These are phyloP conservation scores for Talaromyces stipitatus DNA, from an alignment of 495 filamentous ascomycete species.

Conservation along the genomic window DNA sequence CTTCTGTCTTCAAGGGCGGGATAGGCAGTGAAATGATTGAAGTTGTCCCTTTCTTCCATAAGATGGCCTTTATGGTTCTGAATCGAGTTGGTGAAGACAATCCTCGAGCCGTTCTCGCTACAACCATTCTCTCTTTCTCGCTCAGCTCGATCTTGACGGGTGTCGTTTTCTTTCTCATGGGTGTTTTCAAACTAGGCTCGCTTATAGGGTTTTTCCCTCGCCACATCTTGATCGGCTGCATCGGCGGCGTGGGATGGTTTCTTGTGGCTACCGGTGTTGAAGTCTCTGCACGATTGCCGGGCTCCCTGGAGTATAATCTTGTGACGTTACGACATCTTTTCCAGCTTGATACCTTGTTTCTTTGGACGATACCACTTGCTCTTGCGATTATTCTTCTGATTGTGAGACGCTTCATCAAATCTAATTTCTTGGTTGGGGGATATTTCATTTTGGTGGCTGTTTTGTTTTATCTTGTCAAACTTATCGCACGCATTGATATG, in stretches of 20 bases:
- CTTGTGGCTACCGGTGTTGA: constrained; percentile 85
- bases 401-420: constrained; percentile 64
- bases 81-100: constrained; percentile 69
- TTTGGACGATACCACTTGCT: constrained; percentile 75
- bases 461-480: constrained; percentile 74
- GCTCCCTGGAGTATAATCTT: constrained; percentile 70
- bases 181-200: constrained; percentile 73
- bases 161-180: constrained; percentile 84
- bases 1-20: constrained; percentile 84
- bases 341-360: constrained; percentile 58
- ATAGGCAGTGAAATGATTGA: constrained; percentile 99
- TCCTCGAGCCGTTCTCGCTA: constrained; percentile 78
- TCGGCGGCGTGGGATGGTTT: constrained; percentile 97
- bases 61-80: constrained; percentile 90
- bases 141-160: constrained; percentile 89
- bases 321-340: constrained; percentile 69
- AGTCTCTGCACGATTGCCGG: constrained; percentile 83
- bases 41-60: constrained; percentile 95
- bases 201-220: constrained; percentile 94
- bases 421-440: constrained; percentile 74
- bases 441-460: constrained; percentile 78
- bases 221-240: constrained; percentile 94
- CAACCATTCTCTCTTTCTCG: constrained; percentile 84
- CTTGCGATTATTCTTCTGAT: constrained; percentile 71
- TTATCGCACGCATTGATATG: constrained; percentile 55